Evolutionary conservation across 352 stramenopile species (phyloP).

Genomic region (Globisporangium spiculum): DNA sequence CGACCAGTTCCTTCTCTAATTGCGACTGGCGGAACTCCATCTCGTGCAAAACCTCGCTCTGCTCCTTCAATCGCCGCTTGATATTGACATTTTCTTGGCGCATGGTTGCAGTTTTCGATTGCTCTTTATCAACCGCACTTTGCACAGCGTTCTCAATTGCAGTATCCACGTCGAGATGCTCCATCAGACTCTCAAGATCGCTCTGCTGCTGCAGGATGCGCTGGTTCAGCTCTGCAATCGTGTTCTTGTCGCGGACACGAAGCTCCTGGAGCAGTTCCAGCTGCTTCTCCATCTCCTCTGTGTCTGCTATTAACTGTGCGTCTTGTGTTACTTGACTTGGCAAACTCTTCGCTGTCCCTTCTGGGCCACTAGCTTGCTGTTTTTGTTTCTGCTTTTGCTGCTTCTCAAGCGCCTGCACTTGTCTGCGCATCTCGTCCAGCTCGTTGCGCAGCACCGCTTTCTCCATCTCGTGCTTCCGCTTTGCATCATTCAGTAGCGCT

Average conservation of each 20-base stretch:
- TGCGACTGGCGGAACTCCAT: constrained; percentile 52
- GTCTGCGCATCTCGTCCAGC: constrained; percentile 34
- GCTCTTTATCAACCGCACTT: constrained; percentile 33
- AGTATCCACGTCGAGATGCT: constrained; percentile 46
- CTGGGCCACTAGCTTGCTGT: neutral
- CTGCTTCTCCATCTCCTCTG: constrained; percentile 55
- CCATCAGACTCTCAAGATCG: constrained; percentile 52
- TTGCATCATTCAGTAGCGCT: constrained; percentile 37
- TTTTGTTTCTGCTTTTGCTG: constrained; percentile 34
- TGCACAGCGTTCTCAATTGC: constrained; percentile 32
- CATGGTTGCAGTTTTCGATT: constrained; percentile 22
- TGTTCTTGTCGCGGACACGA: constrained; percentile 55
- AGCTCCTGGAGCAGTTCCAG: constrained; percentile 66
- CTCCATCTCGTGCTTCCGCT: constrained; percentile 55
- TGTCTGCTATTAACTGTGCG: constrained; percentile 1
- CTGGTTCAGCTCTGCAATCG: constrained; percentile 56
- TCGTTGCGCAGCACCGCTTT: constrained; percentile 43
- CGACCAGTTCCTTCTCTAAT: constrained; percentile 54
- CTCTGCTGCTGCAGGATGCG: constrained; percentile 56
- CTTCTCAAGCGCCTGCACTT: constrained; percentile 36
- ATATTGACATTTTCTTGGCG: constrained; percentile 38
- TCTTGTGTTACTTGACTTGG: neutral
- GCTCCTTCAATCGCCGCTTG: constrained; percentile 48
- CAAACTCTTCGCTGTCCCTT: too few relatives aligned
- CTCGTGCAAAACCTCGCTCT: constrained; percentile 42